Conservation (phyloP, 1,284 basidiomycete genomes). For the Microbotryum silenes-acaulis region DNA sequence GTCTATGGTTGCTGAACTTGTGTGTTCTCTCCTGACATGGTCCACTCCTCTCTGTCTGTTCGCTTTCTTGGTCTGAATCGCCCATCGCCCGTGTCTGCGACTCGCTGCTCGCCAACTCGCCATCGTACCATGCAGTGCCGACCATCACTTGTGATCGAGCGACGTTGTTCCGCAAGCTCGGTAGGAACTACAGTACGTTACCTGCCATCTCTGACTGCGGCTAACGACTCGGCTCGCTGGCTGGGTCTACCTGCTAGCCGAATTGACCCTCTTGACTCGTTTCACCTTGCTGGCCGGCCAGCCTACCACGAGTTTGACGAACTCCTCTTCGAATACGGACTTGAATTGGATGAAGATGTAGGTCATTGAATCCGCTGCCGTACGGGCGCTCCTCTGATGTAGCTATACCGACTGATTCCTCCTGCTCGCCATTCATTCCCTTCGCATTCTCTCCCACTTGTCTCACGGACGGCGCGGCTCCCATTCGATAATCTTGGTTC, state of each 20-base stretch:
- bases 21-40: too few species aligned
- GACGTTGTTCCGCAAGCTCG: slow-evolving; percentile 82
- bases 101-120: background rate
- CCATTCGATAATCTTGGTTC: too few species aligned
- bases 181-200: slow-evolving; percentile 65
- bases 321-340: slow-evolving; percentile 93
- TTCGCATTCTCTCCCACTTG: background rate
- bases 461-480: background rate
- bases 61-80: too few species aligned
- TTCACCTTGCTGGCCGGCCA: slow-evolving; percentile 39
- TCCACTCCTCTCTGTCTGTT: too few species aligned
- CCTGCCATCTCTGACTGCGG: background rate
- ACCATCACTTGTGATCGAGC: slow-evolving; percentile 93
- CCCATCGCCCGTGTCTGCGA: background rate
- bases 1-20: too few species aligned
- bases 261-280: background rate
- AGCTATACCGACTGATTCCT: background rate
- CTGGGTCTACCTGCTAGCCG: background rate
- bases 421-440: background rate
- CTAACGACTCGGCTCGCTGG: background rate
- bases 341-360: slow-evolving; percentile 96
- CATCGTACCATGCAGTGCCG: slow-evolving; percentile 55
- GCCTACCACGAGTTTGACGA: slow-evolving; percentile 90
- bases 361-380: background rate
- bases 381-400: background rate